phyloP scores from a whole-genome alignment of 768 basidiomycete genomes.

The Mycena filopes region DNA sequence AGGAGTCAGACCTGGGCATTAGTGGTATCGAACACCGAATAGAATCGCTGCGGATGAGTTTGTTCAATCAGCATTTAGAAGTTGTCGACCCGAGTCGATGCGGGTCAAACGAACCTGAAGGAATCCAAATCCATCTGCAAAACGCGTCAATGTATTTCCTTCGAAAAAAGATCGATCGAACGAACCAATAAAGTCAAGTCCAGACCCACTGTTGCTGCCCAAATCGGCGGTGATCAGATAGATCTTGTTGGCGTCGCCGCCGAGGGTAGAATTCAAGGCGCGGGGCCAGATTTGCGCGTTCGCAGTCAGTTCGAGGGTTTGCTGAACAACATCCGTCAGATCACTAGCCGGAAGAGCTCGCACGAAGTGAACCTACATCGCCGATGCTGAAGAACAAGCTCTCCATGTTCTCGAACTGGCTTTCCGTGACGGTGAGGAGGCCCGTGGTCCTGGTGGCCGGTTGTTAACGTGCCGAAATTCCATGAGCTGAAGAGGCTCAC shows the following conservation, averaged over 20 bases:
- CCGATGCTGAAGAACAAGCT: slow-evolving; percentile 66
- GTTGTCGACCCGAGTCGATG: no score
- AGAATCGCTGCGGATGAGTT: slow-evolving; percentile 56
- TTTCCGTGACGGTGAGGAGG: slow-evolving; percentile 61
- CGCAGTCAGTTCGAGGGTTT: slow-evolving; percentile 63
- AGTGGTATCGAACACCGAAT: slow-evolving; percentile 61
- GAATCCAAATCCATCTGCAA: slow-evolving; percentile 64
- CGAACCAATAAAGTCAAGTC: slow-evolving; percentile 74
- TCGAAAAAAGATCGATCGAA: slow-evolving; percentile 15
- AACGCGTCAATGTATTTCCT: not conserved
- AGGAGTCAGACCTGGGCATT: slow-evolving; percentile 50
- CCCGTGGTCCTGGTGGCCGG: slow-evolving; percentile 56
- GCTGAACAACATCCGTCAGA: slow-evolving; percentile 40
- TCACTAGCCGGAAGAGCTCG: no score
- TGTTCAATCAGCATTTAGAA: not conserved
- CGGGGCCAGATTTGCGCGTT: slow-evolving; percentile 82
- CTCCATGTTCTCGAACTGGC: slow-evolving; percentile 59
- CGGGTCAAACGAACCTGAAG: slow-evolving; percentile 43
- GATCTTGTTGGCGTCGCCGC: slow-evolving; percentile 60
- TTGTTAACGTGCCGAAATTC: not conserved
- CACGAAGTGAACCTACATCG: slow-evolving; percentile 38
- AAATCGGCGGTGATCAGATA: slow-evolving; percentile 69
- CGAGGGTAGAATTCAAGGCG: slow-evolving; percentile 63
- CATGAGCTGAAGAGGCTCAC: slow-evolving; percentile 40
- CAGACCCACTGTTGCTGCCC: slow-evolving; percentile 59